Evolutionary conservation across 345 rosid genomes (phyloP).

Genomic region (Acer negundo): DNA sequence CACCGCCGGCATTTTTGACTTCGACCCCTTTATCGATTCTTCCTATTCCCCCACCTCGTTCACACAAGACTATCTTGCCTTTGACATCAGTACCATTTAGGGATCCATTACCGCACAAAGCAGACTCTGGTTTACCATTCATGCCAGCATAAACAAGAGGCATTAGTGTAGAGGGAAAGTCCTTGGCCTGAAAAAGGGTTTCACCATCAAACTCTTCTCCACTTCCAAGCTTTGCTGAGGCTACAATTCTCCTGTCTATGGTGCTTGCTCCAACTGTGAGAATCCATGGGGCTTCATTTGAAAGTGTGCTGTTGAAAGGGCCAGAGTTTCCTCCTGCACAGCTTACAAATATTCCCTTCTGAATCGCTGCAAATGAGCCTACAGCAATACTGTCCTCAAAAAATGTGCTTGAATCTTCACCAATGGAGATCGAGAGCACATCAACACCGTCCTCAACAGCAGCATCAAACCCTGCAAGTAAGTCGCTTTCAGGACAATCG

Average conservation of each 20-base stretch:
- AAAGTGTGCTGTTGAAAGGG: conserved; percentile 29
- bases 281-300: conserved; percentile 63
- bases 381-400: conserved; percentile 47
- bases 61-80: conserved; percentile 42
- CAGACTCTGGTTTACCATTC: conserved; percentile 25
- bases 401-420: conserved; percentile 40
- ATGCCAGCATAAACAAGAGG: conserved; percentile 47
- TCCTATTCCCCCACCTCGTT: conserved; percentile 30
- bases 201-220: conserved; percentile 36
- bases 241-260: conserved; percentile 51
- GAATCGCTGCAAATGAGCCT: conserved; percentile 61
- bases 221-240: conserved; percentile 47
- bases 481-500: conserved; percentile 47
- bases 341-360: conserved; percentile 60
- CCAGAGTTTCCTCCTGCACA: conserved; percentile 55
- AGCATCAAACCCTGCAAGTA: conserved; percentile 55
- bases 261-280: conserved; percentile 69
- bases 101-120: conserved; percentile 30
- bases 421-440: conserved; percentile 51
- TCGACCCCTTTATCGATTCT: conserved; percentile 30
- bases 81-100: conserved; percentile 25
- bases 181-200: conserved; percentile 43
- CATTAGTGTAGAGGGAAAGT: conserved; percentile 24
- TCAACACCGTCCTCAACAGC: conserved; percentile 58
- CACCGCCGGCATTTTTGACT: conserved; percentile 42